Conservation (phyloP, 495 filamentous ascomycete genomes). For the Trichoderma gamsii region DNA sequence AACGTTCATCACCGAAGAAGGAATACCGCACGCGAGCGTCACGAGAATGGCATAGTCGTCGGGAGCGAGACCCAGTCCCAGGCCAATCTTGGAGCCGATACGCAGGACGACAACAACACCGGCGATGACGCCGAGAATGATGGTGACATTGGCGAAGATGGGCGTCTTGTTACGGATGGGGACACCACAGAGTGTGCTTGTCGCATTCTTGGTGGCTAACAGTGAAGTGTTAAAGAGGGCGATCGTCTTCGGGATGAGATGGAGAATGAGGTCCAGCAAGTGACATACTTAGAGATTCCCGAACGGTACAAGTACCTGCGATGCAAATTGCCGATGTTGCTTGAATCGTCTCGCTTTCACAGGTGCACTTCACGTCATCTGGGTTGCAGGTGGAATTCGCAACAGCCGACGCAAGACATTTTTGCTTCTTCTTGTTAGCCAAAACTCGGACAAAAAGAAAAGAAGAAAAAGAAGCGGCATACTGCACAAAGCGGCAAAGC, state of each 20-base stretch:
- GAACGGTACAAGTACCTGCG: not conserved
- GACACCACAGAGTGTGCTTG: conserved; percentile 17
- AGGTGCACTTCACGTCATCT: not conserved
- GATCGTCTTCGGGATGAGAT: not conserved
- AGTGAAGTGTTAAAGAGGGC: not conserved
- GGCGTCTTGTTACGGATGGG: conserved; percentile 18
- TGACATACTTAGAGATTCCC: not conserved
- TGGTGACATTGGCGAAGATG: conserved; percentile 16
- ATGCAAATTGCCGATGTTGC: not conserved
- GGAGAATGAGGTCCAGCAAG: not conserved
- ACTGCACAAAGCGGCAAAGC: not conserved
- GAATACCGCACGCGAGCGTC: conserved; percentile 18
- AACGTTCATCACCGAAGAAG: conserved; percentile 17
- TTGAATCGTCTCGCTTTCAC: not conserved
- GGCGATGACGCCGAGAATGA: conserved; percentile 16
- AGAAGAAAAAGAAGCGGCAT: not conserved
- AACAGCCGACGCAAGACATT: not conserved
- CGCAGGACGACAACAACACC: conserved; percentile 18
- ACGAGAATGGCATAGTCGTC: conserved; percentile 22
- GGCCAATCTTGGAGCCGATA: conserved; percentile 18
- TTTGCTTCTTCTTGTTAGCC: not conserved
- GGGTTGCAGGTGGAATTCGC: not conserved
- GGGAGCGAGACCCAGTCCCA: conserved; percentile 13
- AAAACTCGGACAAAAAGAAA: not conserved
- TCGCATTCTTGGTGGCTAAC: conserved; percentile 20